A percentile compares a stretch with the other conserved stretches of the same genome.
Conservation (phyloP, 2,329 filamentous ascomycete genomes). For the Plenodomus tracheiphilus region DNA sequence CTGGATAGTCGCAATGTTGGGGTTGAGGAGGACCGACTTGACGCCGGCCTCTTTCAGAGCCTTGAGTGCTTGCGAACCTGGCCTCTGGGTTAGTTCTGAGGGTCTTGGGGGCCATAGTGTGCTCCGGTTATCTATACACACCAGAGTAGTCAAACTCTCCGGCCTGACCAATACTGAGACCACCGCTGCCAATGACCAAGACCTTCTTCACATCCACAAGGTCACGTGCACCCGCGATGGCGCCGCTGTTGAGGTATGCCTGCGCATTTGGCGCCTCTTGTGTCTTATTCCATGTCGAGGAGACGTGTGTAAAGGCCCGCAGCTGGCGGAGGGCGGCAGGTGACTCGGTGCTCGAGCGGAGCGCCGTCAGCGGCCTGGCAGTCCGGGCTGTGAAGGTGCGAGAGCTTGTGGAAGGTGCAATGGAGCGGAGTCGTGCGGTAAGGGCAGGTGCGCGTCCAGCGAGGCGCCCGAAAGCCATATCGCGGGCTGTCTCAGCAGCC, state of each 20-base stretch:
- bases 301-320: conserved; percentile 44
- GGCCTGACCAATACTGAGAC: conserved; percentile 93
- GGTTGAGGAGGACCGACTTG: conserved; percentile 90
- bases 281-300: conserved; percentile 46
- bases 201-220: conserved; percentile 95
- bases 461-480: conserved; percentile 48
- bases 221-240: conserved; percentile 74
- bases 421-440: conserved; percentile 37
- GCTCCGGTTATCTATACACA: conserved; percentile 46
- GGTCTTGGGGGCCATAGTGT: neutral
- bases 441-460: conserved; percentile 45
- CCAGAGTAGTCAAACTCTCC: conserved; percentile 99
- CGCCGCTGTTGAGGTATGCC: conserved; percentile 87
- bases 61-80: conserved; percentile 94
- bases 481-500: conserved; percentile 35
- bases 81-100: conserved; percentile 17
- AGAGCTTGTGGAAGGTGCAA: conserved; percentile 32
- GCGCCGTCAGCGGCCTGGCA: conserved; percentile 35
- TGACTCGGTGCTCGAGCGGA: conserved; percentile 38
- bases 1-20: conserved; percentile 98
- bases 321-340: conserved; percentile 38
- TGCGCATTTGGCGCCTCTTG: conserved; percentile 79
- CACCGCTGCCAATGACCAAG: conserved; percentile 92
- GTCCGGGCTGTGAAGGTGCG: conserved; percentile 39
- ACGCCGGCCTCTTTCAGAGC: conserved; percentile 95